A percentile compares a stretch with the other conserved stretches of the same genome.
Conservation (phyloP, 768 basidiomycete species). For the Mycena floridula region DNA sequence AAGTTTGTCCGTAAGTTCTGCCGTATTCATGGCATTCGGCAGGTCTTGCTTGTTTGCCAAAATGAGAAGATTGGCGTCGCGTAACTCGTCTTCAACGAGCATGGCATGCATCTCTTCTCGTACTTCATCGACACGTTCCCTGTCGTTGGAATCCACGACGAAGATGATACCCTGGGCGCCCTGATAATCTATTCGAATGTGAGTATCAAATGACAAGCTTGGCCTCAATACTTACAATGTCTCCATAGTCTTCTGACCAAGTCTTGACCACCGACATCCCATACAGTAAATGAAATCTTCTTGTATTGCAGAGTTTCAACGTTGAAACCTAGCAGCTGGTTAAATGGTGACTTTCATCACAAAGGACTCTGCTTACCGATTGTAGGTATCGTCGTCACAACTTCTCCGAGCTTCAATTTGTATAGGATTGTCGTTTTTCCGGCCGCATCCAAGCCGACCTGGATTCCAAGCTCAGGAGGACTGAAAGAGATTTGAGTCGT, state of each 20-base stretch:
- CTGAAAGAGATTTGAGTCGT: constrained; percentile 14
- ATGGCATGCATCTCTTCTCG: constrained; percentile 99
- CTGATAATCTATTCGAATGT: constrained; percentile 80
- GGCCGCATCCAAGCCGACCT: constrained; percentile 99
- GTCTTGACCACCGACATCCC: constrained; percentile 99
- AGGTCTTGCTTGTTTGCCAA: constrained; percentile 99
- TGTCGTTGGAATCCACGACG: constrained; percentile 98
- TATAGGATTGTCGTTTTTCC: constrained; percentile 98
- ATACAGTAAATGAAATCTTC: constrained; percentile 99
- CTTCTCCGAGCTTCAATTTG: constrained; percentile 99
- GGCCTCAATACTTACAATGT: constrained; percentile 84
- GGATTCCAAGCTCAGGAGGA: background rate
- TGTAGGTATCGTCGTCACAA: constrained; percentile 99
- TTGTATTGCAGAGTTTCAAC: constrained; percentile 99
- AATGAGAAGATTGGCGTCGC: constrained; percentile 95
- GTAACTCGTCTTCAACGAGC: constrained; percentile 99
- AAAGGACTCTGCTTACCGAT: constrained; percentile 60
- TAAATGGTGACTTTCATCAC: constrained; percentile 8
- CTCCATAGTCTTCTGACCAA: constrained; percentile 99
- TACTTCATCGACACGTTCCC: constrained; percentile 98
- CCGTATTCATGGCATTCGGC: constrained; percentile 99
- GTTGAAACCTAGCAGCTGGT: constrained; percentile 78
- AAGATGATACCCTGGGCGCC: constrained; percentile 99
- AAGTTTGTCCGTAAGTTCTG: constrained; percentile 99
- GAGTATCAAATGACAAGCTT: constrained; percentile 7